Conservation (phyloP, 139 green algal genomes). For the Chlorella sp. region DNA sequence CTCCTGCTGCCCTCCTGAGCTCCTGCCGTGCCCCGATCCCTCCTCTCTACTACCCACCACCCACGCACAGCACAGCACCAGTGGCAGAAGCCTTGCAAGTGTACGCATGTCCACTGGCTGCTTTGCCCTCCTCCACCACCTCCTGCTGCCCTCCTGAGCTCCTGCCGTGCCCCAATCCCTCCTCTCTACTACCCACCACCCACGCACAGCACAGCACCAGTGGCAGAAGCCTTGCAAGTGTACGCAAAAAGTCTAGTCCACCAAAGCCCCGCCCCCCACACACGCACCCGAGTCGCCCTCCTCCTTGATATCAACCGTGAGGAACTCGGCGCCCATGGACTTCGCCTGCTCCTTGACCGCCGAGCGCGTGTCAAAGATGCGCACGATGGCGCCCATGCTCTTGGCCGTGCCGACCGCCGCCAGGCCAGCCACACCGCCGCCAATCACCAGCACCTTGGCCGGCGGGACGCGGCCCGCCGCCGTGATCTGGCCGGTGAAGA, state of each 20-base stretch:
- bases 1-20: background rate
- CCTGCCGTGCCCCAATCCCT: too few relatives aligned
- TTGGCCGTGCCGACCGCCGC: conserved; percentile 62
- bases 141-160: too few relatives aligned
- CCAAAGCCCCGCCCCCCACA: background rate
- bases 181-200: background rate
- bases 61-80: background rate
- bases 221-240: background rate
- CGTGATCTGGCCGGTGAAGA: conserved; percentile 88
- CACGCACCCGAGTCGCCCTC: conserved; percentile 7
- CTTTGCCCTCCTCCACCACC: too few relatives aligned
- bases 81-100: background rate
- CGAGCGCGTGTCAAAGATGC: conserved; percentile 74
- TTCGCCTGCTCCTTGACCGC: conserved; percentile 72
- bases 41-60: background rate
- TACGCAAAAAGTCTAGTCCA: background rate
- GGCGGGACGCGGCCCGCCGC: conserved; percentile 59
- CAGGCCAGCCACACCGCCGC: conserved; percentile 69
- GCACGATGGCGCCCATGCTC: conserved; percentile 71
- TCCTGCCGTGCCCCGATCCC: background rate
- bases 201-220: background rate
- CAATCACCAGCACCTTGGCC: conserved; percentile 69
- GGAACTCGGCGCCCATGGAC: conserved; percentile 75
- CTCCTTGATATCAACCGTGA: conserved; percentile 66
- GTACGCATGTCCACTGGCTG: too few relatives aligned